Percentiles rank a stretch among this genome's conserved stretches.
These are phyloP conservation scores for Pleurotus tuber-regium DNA, from an alignment of 768 basidiomycete species.

Conservation along the genomic window DNA sequence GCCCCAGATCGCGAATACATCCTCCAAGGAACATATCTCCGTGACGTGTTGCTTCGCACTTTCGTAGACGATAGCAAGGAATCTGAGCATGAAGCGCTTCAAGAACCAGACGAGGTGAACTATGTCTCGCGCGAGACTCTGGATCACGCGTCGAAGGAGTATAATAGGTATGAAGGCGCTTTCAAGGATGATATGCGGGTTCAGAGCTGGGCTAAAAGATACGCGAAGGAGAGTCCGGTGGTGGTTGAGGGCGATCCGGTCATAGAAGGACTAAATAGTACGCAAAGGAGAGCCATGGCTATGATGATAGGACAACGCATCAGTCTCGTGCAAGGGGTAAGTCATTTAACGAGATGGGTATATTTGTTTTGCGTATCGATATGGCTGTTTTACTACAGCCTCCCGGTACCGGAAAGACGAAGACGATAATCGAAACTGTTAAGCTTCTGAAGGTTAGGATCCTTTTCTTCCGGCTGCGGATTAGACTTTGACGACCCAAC, in stretches of 20 bases:
- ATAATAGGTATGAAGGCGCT: conserved; percentile 33
- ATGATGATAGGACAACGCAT: conserved; percentile 80
- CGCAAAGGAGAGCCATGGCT: conserved; percentile 82
- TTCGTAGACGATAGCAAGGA: conserved; percentile 35
- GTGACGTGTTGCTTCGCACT: conserved; percentile 65
- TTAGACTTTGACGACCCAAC: too few species aligned
- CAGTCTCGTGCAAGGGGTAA: conserved; percentile 84
- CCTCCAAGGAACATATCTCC: conserved; percentile 67
- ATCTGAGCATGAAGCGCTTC: conserved; percentile 31
- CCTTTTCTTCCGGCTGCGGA: too few species aligned
- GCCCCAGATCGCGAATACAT: conserved; percentile 45
- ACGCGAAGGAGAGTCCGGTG: conserved; percentile 57
- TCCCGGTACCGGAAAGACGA: conserved; percentile 91
- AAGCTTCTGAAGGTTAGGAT: conserved; percentile 67
- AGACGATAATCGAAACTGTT: conserved; percentile 84
- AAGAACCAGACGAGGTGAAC: conserved; percentile 35
- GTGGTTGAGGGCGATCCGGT: conserved; percentile 77
- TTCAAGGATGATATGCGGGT: conserved; percentile 76
- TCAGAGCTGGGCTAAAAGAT: conserved; percentile 77
- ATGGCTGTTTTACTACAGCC: conserved; percentile 43
- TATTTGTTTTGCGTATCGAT: not conserved
- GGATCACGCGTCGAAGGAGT: conserved; percentile 28
- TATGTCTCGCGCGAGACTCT: conserved; percentile 35
- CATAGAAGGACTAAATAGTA: conserved; percentile 60
- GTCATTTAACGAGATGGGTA: too few species aligned